These are phyloP conservation scores for Nemania abortiva DNA, from an alignment of 2,329 filamentous ascomycete species.

Conservation along the genomic window DNA sequence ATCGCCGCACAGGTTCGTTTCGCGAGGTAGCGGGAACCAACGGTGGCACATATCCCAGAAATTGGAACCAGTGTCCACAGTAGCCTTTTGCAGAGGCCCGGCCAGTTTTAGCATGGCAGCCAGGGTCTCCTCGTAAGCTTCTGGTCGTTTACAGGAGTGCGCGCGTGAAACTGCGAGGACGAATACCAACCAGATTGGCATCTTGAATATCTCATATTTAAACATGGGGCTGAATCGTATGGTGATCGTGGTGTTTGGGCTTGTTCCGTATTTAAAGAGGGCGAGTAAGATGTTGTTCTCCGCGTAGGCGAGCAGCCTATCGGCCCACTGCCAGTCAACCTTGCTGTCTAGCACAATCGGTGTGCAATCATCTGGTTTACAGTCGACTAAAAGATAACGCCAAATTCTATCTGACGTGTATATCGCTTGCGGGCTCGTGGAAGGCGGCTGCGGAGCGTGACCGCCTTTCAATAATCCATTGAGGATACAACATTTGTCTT, in stretches of 20 bases:
- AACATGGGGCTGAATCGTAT: neutral
- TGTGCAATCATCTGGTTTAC: neutral
- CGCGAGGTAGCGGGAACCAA: constrained; percentile 8
- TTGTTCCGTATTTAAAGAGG: constrained; percentile 11
- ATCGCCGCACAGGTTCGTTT: constrained; percentile 6
- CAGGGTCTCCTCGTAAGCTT: constrained; percentile 22
- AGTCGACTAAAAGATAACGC: constrained; percentile 4
- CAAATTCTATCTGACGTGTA: constrained; percentile 5
- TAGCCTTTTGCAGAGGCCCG: neutral
- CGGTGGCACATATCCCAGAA: constrained; percentile 13
- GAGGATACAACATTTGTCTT: constrained; percentile 21
- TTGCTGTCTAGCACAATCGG: neutral
- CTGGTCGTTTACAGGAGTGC: constrained; percentile 8
- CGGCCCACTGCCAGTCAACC: constrained; percentile 13
- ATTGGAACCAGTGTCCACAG: neutral
- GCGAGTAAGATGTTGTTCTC: constrained; percentile 19
- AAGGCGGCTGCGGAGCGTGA: constrained; percentile 3
- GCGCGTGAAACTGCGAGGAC: constrained; percentile 10
- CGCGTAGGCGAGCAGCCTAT: constrained; percentile 17
- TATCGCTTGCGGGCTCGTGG: neutral
- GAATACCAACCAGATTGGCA: constrained; percentile 21
- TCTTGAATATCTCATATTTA: neutral
- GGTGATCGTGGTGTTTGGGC: constrained; percentile 6
- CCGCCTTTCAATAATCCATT: constrained; percentile 23
- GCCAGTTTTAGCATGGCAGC: constrained; percentile 13